A percentile compares a stretch with the other conserved stretches of the same genome.
These are phyloP conservation scores for Trichocladium antarcticum DNA, from an alignment of 495 filamentous ascomycete genomes.

Conservation along the genomic window DNA sequence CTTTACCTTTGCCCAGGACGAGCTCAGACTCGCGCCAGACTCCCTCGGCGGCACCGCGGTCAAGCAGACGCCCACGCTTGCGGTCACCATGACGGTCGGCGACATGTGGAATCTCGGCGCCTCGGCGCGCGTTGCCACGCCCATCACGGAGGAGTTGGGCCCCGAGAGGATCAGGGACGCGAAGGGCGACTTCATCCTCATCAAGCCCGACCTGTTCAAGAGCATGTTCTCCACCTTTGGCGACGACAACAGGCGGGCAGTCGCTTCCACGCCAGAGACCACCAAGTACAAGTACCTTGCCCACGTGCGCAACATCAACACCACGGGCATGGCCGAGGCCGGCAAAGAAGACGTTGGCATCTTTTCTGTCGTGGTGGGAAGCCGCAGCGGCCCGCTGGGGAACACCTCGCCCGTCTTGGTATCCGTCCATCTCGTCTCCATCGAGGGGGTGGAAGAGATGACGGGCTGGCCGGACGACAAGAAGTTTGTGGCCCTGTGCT, in stretches of 20 bases:
- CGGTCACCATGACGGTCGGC: not conserved
- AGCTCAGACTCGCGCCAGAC: slow-evolving; percentile 7
- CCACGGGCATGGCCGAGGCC: slow-evolving; percentile 24
- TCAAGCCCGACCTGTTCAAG: not conserved
- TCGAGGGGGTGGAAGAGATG: slow-evolving; percentile 16
- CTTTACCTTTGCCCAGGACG: slow-evolving; percentile 27
- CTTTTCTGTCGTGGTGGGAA: slow-evolving; percentile 29
- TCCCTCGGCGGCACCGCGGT: not conserved
- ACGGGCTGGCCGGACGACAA: not conserved
- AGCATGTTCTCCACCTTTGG: not conserved
- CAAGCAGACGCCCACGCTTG: not conserved
- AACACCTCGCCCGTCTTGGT: slow-evolving; percentile 11
- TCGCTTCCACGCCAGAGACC: no score
- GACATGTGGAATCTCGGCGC: not conserved
- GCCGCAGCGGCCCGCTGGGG: slow-evolving; percentile 25
- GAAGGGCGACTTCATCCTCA: not conserved
- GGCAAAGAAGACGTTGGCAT: slow-evolving; percentile 14
- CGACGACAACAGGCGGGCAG: not conserved
- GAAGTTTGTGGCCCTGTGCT: slow-evolving; percentile 28
- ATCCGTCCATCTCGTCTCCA: slow-evolving; percentile 29
- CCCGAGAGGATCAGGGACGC: no score
- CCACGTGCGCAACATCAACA: slow-evolving; percentile 37
- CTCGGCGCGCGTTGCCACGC: not conserved
- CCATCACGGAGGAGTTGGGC: not conserved
- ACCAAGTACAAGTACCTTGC: slow-evolving; percentile 13